Evolutionary conservation across 2,329 filamentous ascomycete species (phyloP).

Genomic region (Endothia cerciana): DNA sequence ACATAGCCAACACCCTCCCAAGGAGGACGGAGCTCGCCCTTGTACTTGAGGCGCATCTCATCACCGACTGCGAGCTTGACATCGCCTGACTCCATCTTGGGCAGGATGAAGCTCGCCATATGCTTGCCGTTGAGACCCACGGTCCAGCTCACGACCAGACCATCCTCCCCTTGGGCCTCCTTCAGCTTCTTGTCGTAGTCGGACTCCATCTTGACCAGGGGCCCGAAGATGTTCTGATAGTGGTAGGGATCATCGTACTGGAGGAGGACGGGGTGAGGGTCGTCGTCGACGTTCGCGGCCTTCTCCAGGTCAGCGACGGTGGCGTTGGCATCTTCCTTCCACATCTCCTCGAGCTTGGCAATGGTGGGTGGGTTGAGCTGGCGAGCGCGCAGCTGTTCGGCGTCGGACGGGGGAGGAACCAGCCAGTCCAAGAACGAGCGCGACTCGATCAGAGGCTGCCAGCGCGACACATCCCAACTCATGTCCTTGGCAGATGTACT

Average conservation of each 20-base stretch:
- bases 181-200: constrained; percentile 99
- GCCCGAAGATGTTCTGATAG: constrained; percentile 98
- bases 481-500: constrained; percentile 97
- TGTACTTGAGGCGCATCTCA: constrained; percentile 97
- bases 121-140: constrained; percentile 97
- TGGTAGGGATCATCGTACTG: constrained; percentile 98
- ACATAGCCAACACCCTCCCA: constrained; percentile 99
- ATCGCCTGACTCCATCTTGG: constrained; percentile 95
- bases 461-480: constrained; percentile 98
- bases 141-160: constrained; percentile 92
- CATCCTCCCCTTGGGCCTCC: constrained; percentile 96
- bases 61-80: constrained; percentile 98
- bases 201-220: constrained; percentile 97
- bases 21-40: constrained; percentile 84
- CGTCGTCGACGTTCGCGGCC: constrained; percentile 88
- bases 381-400: constrained; percentile 92
- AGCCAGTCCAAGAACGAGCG: constrained; percentile 95
- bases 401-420: constrained; percentile 84
- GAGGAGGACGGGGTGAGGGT: constrained; percentile 87
- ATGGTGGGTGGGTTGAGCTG: constrained; percentile 94
- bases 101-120: constrained; percentile 90
- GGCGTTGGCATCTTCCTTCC: constrained; percentile 91
- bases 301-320: constrained; percentile 93
- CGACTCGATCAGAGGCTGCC: constrained; percentile 97
- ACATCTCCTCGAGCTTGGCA: constrained; percentile 94